These are phyloP conservation scores for Penicillium sp. DNA, from an alignment of 2,329 filamentous ascomycete species.

Conservation along the genomic window DNA sequence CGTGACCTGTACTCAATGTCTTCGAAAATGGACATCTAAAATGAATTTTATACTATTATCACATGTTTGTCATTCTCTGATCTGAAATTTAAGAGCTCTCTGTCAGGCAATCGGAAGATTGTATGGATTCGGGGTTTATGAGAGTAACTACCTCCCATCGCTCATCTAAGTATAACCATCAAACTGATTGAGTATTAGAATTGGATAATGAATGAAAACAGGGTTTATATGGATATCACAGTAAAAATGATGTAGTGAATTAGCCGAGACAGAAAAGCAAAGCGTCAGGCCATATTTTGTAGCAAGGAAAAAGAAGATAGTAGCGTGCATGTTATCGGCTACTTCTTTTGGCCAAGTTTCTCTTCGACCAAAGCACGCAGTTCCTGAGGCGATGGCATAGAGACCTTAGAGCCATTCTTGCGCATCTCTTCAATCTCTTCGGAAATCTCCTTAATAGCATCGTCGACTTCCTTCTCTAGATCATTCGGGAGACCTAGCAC, in stretches of 20 bases:
- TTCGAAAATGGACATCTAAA: too few species aligned
- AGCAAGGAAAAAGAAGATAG: background rate
- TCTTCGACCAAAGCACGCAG: constrained; percentile 51
- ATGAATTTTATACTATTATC: too few species aligned
- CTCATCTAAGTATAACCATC: background rate
- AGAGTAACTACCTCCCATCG: background rate
- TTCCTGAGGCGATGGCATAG: constrained; percentile 47
- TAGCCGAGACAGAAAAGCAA: background rate
- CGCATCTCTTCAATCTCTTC: constrained; percentile 64
- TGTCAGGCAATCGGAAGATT: background rate
- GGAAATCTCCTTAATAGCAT: constrained; percentile 71
- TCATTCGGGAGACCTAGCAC: constrained; percentile 77
- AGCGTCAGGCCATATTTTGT: background rate
- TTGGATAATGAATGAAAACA: background rate
- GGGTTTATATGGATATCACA: constrained; percentile 1
- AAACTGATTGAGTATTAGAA: background rate
- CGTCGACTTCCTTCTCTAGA: constrained; percentile 68
- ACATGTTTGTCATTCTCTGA: too few species aligned
- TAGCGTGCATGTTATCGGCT: background rate
- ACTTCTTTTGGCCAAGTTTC: constrained; percentile 21
- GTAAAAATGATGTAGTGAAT: background rate
- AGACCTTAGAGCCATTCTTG: constrained; percentile 43
- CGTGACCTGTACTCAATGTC: background rate
- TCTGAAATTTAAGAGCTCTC: background rate
- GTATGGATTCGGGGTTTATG: background rate